Conservation (phyloP, 1,284 basidiomycete genomes). For the Leccinum griseonigrum region DNA sequence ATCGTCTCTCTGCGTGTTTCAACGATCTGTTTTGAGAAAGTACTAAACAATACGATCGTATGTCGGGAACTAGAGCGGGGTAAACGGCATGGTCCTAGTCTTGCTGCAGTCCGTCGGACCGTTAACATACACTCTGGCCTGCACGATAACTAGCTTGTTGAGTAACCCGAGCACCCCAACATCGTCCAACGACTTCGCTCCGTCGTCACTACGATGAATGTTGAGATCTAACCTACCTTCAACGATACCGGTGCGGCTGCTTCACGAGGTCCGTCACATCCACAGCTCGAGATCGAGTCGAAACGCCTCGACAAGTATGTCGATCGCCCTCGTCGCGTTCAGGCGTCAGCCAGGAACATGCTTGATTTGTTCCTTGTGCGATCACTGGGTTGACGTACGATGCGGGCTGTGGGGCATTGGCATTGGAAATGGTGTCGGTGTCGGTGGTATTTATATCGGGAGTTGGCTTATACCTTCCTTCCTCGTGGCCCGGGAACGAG, state of each 20-base stretch:
- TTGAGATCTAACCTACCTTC: constrained; percentile 27
- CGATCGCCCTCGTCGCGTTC: constrained; percentile 40
- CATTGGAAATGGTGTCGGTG: neutral
- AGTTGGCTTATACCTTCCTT: neutral
- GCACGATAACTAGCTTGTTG: constrained; percentile 46
- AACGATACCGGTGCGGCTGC: constrained; percentile 25
- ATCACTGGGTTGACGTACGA: neutral
- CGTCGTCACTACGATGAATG: neutral
- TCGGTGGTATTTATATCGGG: neutral
- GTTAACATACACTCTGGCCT: constrained; percentile 45
- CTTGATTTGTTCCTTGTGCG: constrained; percentile 36
- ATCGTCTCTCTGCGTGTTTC: constrained; percentile 18
- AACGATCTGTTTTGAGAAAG: constrained; percentile 29
- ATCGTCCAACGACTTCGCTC: constrained; percentile 37
- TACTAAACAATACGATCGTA: neutral
- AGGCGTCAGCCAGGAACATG: constrained; percentile 36
- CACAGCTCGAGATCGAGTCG: constrained; percentile 39
- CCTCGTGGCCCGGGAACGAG: neutral
- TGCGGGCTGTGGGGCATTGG: neutral
- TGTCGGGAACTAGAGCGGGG: neutral
- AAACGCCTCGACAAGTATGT: constrained; percentile 41
- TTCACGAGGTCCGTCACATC: constrained; percentile 38
- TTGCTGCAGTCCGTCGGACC: constrained; percentile 40
- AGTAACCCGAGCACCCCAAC: constrained; percentile 46
- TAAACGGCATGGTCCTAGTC: constrained; percentile 32